Conservation (phyloP, 2,329 filamentous ascomycete species). For the Neofusicoccum cordaticola region DNA sequence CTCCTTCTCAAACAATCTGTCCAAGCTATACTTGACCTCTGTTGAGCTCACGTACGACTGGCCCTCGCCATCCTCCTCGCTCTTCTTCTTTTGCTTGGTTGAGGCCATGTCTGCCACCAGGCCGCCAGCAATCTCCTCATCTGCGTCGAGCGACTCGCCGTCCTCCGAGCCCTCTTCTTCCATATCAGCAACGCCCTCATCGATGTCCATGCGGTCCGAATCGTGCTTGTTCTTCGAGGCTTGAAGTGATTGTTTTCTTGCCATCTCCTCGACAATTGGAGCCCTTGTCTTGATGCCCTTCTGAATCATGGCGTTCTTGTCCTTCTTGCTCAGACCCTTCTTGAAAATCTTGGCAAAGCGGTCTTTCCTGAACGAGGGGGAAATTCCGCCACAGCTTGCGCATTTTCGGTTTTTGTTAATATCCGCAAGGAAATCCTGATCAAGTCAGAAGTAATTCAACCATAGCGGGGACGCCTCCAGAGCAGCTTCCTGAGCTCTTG, state of each 20-base stretch:
- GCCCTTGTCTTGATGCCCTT: constrained; percentile 66
- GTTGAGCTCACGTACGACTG: constrained; percentile 79
- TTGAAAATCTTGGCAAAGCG: constrained; percentile 91
- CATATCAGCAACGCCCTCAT: constrained; percentile 70
- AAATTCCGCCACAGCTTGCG: constrained; percentile 65
- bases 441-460: background rate
- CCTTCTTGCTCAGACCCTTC: constrained; percentile 70
- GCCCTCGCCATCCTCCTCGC: constrained; percentile 33
- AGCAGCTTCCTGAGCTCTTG: no score
- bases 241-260: background rate
- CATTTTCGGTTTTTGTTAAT: constrained; percentile 71
- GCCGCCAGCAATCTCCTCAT: constrained; percentile 30
- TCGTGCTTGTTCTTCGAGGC: constrained; percentile 44
- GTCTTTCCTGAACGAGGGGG: constrained; percentile 83
- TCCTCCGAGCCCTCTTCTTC: constrained; percentile 32
- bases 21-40: constrained; percentile 77
- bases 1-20: constrained; percentile 81
- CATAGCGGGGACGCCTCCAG: no score
- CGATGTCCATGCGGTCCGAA: constrained; percentile 50
- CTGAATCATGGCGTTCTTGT: constrained; percentile 73
- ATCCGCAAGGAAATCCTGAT: constrained; percentile 67
- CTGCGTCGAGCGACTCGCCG: constrained; percentile 38
- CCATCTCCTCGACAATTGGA: constrained; percentile 49
- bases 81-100: constrained; percentile 43
- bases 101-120: constrained; percentile 26